Base-by-base conservation (phyloP, 176 grass and related monocot genomes). In the Eleusine coracana region DNA sequence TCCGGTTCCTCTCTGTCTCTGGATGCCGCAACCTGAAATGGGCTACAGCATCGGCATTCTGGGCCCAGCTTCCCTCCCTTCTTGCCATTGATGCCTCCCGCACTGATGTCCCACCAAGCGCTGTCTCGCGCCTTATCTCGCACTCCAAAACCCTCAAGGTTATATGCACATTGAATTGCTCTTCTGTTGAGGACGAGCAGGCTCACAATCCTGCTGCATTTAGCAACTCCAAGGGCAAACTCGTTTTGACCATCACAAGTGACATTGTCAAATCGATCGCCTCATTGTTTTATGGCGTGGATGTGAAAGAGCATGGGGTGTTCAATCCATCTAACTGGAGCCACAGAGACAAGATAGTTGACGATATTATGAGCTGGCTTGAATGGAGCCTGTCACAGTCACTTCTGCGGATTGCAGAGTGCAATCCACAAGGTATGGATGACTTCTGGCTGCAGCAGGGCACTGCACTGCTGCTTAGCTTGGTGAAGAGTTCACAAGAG, bases 381-480 rank as follows among this genome's bases (percentile, higher is more conserved):
- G 97, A 99, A 68, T 94, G 97, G 97, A 84, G 90, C 63, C 74
- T 99, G 37, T 99, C 93, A 5, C 93, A 93, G 25, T 89, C 91
- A 34, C 88, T 99, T 75, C 83, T 99, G 42, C 87, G 91, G 44
- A 96, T 96, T 78, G 87, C 93, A 0, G 93, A 99, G 77, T 82
- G 82, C 45, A 96, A 90, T 38, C 89, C 93, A 54, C 88, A 83
- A 45, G 91, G 89, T 18, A 92, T 99, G 93, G 87, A 96, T 88
- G 80, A 90, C 20, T 99, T 99, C 87, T 99, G 97, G 97, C 68
- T 94, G 83, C 89, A 87, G 45, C 91, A 99, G 85, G 97, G 97
- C 69, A 83, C 93, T 12, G 9, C 87, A 67, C 70, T 99, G 70
- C 89, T 99, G 65, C 86, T 99, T 42, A 96, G 78, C 78, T 77